These are phyloP conservation scores for Abrus precatorius DNA, from an alignment of 306 rosid genomes.

Conservation along the genomic window DNA sequence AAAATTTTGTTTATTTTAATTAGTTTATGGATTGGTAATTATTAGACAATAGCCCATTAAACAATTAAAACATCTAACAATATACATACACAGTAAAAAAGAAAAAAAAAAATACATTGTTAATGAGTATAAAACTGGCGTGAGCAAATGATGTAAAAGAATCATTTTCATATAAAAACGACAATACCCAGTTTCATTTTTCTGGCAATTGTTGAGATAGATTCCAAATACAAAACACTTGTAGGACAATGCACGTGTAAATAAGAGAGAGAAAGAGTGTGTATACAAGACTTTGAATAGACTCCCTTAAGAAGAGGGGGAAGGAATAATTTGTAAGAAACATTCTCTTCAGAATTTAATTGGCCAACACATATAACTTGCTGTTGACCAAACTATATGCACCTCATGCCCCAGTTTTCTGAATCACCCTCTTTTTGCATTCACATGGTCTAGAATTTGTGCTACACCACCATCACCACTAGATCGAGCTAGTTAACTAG, in stretches of 20 bases:
- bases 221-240: conserved; percentile 47
- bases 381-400: conserved; percentile 67
- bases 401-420: conserved; percentile 21
- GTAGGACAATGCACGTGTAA: conserved; percentile 63
- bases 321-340: conserved; percentile 50
- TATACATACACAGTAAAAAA: not conserved
- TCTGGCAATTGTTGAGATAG: conserved; percentile 42
- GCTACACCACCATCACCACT: not conserved
- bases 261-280: conserved; percentile 54
- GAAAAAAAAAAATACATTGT: not conserved
- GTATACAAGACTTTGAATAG: conserved; percentile 41
- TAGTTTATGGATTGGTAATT: not conserved
- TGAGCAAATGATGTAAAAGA: conserved; percentile 23
- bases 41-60: not conserved
- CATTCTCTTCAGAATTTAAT: conserved; percentile 60
- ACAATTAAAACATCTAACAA: not conserved
- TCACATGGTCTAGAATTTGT: conserved; percentile 16
- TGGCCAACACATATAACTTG: not conserved
- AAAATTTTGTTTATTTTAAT: not conserved
- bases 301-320: conserved; percentile 55
- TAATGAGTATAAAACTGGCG: conserved; percentile 10
- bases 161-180: conserved; percentile 25
- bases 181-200: conserved; percentile 42
- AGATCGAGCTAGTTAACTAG: conserved; percentile 15
- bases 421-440: not conserved